These are phyloP conservation scores for Cutaneotrichosporon sp. DNA, from an alignment of 1,284 basidiomycete species.

Conservation along the genomic window DNA sequence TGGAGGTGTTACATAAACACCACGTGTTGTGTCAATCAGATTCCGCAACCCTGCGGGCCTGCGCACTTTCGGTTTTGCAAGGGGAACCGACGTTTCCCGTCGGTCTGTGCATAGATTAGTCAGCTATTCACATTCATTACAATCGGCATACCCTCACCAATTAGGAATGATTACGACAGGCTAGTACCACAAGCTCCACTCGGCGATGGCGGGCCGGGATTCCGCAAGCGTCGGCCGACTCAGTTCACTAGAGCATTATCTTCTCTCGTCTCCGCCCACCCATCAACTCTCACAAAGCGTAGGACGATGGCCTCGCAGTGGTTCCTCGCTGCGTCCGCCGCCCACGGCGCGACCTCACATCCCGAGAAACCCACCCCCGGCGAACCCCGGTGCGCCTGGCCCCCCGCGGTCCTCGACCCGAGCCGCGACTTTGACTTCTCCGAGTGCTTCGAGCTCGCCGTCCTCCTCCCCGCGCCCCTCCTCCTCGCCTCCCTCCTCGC, in stretches of 20 bases:
- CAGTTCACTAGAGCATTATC: not conserved
- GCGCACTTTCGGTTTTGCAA: no score
- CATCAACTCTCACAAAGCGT: no score
- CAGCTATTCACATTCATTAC: not conserved
- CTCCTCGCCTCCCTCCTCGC: conserved; percentile 57
- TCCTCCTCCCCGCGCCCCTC: conserved; percentile 62
- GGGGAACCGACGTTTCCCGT: not conserved
- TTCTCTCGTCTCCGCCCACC: not conserved
- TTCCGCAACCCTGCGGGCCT: not conserved
- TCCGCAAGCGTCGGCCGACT: not conserved
- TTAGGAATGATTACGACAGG: no score
- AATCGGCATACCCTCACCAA: not conserved
- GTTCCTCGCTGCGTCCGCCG: conserved; percentile 14
- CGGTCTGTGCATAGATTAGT: not conserved
- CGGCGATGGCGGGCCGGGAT: conserved; percentile 2
- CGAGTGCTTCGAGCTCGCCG: conserved; percentile 76
- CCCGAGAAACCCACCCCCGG: conserved; percentile 6
- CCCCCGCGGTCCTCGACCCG: conserved; percentile 55
- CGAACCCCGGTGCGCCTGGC: conserved; percentile 37
- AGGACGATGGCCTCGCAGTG: conserved; percentile 24
- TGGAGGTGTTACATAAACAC: not conserved
- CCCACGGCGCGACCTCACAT: conserved; percentile 4
- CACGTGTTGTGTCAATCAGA: not conserved
- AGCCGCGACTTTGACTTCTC: conserved; percentile 74
- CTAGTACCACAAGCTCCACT: not conserved